Conservation (phyloP, 2,329 filamentous ascomycete species). For the Cercospora zeae-maydis region DNA sequence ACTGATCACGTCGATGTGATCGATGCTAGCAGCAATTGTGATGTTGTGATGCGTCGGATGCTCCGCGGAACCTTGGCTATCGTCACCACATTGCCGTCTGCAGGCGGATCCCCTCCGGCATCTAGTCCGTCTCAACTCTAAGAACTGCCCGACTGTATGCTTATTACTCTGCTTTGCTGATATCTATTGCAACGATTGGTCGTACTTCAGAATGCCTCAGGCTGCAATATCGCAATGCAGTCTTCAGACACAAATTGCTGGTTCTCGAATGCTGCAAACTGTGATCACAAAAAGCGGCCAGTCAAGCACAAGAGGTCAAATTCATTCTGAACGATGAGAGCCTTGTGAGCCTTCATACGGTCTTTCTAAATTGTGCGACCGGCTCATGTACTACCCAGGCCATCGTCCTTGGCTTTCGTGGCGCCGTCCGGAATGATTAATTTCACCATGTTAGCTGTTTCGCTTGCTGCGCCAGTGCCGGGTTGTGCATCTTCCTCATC, state of each 20-base stretch:
- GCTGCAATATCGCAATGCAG: neutral
- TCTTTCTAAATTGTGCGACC: too few species aligned
- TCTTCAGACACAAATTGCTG: too few species aligned
- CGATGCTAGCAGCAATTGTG: neutral
- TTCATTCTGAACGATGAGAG: too few species aligned
- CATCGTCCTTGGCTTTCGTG: neutral
- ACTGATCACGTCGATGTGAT: neutral
- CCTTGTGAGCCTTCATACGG: too few species aligned
- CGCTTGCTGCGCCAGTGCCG: neutral
- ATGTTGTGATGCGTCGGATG: conserved; percentile 4
- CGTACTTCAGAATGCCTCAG: neutral
- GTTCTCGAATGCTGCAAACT: too few species aligned
- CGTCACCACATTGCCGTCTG: conserved; percentile 5
- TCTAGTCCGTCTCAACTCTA: neutral
- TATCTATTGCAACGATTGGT: neutral
- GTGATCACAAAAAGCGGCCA: too few species aligned
- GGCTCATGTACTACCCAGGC: neutral
- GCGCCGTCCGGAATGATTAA: conserved; percentile 13
- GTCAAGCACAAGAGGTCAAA: too few species aligned
- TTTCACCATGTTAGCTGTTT: neutral
- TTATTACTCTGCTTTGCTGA: neutral
- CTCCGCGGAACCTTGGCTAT: conserved; percentile 4
- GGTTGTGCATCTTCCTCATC: neutral
- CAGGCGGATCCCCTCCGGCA: neutral
- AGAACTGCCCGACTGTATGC: neutral